Evolutionary conservation across 257 asterid genomes (phyloP), one percentile per base, ranked within the genome.

Genomic region (Capsicum pubescens): DNA sequence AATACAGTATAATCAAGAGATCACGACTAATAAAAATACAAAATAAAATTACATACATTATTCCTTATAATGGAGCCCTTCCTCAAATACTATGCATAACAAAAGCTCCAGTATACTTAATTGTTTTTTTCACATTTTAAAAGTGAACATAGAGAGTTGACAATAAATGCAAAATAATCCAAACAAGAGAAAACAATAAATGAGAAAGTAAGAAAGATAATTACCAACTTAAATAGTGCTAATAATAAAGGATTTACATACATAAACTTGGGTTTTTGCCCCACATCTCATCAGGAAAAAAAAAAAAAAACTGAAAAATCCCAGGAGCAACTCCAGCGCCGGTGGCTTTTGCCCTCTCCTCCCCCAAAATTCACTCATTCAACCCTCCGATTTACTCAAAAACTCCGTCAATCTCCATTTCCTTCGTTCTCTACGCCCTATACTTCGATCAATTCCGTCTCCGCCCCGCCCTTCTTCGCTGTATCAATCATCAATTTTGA

Each of bases 271-370:
- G 84, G 78, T 56, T 50, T 68, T 82, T 66, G 14, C 21, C 21
- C 84, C 79, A 59, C 52, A 58, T 81, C 2, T 39, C 44, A 39
- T 39, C 44, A 39, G 32, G 1, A 76, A 50, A 26, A 3, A 19
- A 46, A 60, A 26, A 50, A 57, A 81, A 55, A 57, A 83, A 67
- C 84, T 64, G 57, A 83, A 72, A 74, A 84, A 74, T 67, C 80
- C 78, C 80, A 69, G 87, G 82, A 86, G 84, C 80, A 77, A 85
- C 74, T 21, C 64, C 85, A 68, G n/a, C 88, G 86, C 81, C 90
- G 88, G 88, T 82, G 86, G 77, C 88, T 57, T 44, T 11, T 42
- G 6, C 48, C 19, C 74, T 80, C 71, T n/a, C 15, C 55, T 63
- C 74, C 32, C 48, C 50, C 11, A 44, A 1, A 1, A 44, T 44